Base-by-base conservation (phyloP, 495 filamentous ascomycete genomes). In the Aspergillus sparsus region DNA sequence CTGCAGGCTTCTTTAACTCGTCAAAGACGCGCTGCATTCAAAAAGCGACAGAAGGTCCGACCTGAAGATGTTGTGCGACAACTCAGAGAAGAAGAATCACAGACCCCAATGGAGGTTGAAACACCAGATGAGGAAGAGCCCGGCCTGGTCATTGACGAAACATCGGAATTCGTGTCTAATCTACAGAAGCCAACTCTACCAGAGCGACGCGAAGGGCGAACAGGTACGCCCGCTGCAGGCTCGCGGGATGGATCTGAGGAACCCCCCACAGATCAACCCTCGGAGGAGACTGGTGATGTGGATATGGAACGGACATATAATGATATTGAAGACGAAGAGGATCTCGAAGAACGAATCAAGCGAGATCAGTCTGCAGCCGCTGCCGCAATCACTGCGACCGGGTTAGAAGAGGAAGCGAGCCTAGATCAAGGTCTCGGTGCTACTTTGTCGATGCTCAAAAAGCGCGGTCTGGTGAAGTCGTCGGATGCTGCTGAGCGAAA, bases 91-190 rank as follows among this genome's bases (percentile, higher is more conserved):
- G 89, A 96, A 69, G 82, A 79, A 21, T 80, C 83, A 6, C 80
- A 83, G 51, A 82, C 77, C 0, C 77, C 80, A 7, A 78, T 81
- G 69, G 80, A 86, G 39, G 67, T 77, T 50, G 67, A 78, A 71
- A 71, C 51, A 41, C 66, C 72, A 0, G 76, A 79, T 27, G 80
- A 79, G 15, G 84, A 87, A 60, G 86, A 85, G 31, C 83, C 82
- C 13, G 93, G 93, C 33, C 78, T 97, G 10, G 82, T 98, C 12
- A 91, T 98, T 57, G 92, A 97, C 63, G 93, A 98, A 69, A 97
- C 93, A 12, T 89, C 91, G 4, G 92, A 96, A 62, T 98, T 98
- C 68, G 90, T 98, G 31, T 87, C 91, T 16, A 90, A 91, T 63
- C 72, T 98, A 54, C 85, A 88, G 64, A 87, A 85, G 62, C 83